A percentile compares a stretch with the other conserved stretches of the same genome.
These are phyloP conservation scores for Tolypocladium amazonense DNA, from an alignment of 2,329 filamentous ascomycete species.

Conservation along the genomic window DNA sequence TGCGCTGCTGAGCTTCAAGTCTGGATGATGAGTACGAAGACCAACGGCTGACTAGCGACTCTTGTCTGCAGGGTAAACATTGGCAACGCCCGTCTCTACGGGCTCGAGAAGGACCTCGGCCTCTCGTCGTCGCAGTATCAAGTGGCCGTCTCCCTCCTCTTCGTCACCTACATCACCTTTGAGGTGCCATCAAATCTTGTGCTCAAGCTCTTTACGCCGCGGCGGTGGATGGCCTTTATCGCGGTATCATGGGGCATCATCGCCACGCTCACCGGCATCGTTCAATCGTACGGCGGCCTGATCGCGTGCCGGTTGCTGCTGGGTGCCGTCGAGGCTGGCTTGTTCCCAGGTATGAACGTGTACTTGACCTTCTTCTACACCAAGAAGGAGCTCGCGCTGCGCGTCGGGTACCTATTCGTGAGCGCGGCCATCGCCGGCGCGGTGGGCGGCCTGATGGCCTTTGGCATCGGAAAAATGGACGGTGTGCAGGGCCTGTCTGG, in stretches of 20 bases:
- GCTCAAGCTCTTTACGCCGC: constrained; percentile 51
- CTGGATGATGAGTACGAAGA: constrained; percentile 9
- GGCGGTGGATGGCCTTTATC: constrained; percentile 55
- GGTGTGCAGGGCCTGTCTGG: constrained; percentile 52
- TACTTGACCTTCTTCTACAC: constrained; percentile 72
- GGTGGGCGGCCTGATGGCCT: constrained; percentile 62
- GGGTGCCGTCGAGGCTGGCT: constrained; percentile 56
- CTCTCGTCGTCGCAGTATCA: constrained; percentile 58
- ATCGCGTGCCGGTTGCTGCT: constrained; percentile 60
- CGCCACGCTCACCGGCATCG: constrained; percentile 59
- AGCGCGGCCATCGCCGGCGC: constrained; percentile 61
- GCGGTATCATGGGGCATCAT: constrained; percentile 55
- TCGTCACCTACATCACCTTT: constrained; percentile 52
- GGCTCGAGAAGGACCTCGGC: constrained; percentile 50
- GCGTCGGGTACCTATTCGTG: constrained; percentile 65
- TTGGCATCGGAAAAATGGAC: constrained; percentile 63
- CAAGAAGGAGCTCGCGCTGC: constrained; percentile 59
- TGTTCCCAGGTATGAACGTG: constrained; percentile 58
- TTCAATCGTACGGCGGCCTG: constrained; percentile 52
- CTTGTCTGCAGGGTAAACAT: constrained; percentile 49
- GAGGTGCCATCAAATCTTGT: constrained; percentile 57
- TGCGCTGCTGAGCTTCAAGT: not conserved
- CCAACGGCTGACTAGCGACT: not conserved
- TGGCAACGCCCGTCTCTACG: constrained; percentile 58
- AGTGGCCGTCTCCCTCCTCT: constrained; percentile 54